Evolutionary conservation across 2,329 filamentous ascomycete genomes (phyloP).

Genomic region (Berkeleyomyces basicola): DNA sequence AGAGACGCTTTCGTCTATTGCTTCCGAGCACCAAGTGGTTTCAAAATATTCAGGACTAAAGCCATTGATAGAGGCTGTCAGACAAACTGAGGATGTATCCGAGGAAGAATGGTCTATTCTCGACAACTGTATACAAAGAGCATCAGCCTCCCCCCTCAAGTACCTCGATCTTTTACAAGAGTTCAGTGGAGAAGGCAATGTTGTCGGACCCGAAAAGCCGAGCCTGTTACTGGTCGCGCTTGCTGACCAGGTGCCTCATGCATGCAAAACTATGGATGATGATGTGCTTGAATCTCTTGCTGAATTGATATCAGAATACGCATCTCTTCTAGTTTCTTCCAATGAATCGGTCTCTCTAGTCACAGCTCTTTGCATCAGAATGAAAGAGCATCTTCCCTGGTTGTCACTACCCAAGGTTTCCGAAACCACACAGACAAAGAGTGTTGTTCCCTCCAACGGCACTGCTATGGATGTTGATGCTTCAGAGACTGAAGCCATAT

Average conservation of each 20-base stretch:
- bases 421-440: conserved; percentile 1
- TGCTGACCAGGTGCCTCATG: conserved; percentile 62
- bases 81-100: conserved; percentile 15
- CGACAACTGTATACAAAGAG: conserved; percentile 67
- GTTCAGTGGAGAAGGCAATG: conserved; percentile 19
- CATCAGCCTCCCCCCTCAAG: conserved; percentile 60
- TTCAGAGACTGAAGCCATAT: background rate
- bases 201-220: conserved; percentile 14
- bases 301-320: conserved; percentile 39
- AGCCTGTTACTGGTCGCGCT: conserved; percentile 55
- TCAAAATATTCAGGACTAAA: conserved; percentile 8
- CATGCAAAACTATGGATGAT: conserved; percentile 33
- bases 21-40: conserved; percentile 11
- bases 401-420: background rate
- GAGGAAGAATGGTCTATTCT: conserved; percentile 50
- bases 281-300: conserved; percentile 31
- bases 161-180: conserved; percentile 58
- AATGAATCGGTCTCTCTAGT: conserved; percentile 26
- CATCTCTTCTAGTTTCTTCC: conserved; percentile 36
- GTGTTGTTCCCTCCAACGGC: background rate
- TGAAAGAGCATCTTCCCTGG: conserved; percentile 20
- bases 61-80: conserved; percentile 10
- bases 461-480: conserved; percentile 6
- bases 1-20: conserved; percentile 7
- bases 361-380: conserved; percentile 19